Evolutionary conservation across 2,329 filamentous ascomycete genomes (phyloP).

Genomic region (Alternaria rosae): DNA sequence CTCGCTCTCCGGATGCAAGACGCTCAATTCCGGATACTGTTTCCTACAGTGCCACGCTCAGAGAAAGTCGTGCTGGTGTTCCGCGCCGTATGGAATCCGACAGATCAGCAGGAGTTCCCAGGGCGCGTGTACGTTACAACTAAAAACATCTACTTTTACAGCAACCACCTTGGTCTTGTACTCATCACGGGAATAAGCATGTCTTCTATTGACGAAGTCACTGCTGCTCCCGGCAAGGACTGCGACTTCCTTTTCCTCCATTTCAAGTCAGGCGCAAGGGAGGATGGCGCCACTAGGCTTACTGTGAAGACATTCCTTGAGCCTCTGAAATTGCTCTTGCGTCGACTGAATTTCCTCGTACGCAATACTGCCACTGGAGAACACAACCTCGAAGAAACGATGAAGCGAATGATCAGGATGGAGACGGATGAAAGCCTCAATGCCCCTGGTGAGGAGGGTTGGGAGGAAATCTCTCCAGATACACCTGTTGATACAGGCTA

Average conservation of each 20-base stretch:
- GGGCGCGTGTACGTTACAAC: conserved; percentile 88
- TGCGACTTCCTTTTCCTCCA: conserved; percentile 94
- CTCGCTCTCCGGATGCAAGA: conserved; percentile 83
- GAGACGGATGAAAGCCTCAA: conserved; percentile 64
- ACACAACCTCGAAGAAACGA: conserved; percentile 72
- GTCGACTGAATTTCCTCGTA: conserved; percentile 83
- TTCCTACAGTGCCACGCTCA: conserved; percentile 77
- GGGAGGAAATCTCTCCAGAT: conserved; percentile 78
- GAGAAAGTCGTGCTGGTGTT: conserved; percentile 93
- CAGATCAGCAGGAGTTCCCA: conserved; percentile 78
- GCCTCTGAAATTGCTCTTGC: conserved; percentile 80
- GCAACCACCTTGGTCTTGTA: conserved; percentile 89
- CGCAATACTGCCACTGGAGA: conserved; percentile 78
- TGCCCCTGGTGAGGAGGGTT: conserved; percentile 85
- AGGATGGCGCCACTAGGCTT: conserved; percentile 72
- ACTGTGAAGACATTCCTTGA: conserved; percentile 95
- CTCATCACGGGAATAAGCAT: conserved; percentile 81
- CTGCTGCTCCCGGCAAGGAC: conserved; percentile 84
- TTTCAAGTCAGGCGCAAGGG: conserved; percentile 69
- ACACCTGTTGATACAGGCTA: conserved; percentile 64
- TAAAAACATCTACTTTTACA: conserved; percentile 93
- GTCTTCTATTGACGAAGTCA: conserved; percentile 83
- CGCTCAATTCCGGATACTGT: conserved; percentile 90
- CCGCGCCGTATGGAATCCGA: conserved; percentile 85
- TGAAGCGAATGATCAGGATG: conserved; percentile 76